These are phyloP conservation scores for Cyathus striatus DNA, from an alignment of 768 basidiomycete genomes.

Conservation along the genomic window DNA sequence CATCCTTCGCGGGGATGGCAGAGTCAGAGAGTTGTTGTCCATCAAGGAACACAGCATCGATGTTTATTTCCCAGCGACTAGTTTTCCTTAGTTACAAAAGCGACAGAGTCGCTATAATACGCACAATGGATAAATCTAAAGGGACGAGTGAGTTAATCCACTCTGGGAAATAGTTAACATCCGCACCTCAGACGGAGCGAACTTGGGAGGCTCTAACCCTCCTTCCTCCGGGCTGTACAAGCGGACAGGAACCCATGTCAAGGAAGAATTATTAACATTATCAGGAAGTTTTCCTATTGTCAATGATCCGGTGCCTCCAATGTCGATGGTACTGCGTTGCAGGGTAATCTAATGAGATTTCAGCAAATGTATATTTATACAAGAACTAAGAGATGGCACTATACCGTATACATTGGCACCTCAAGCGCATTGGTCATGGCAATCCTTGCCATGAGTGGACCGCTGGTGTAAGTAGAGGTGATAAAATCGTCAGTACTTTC, in stretches of 20 bases:
- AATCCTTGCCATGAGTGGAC: slow-evolving; percentile 44
- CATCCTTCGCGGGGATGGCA: slow-evolving; percentile 32
- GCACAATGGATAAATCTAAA: slow-evolving; percentile 32
- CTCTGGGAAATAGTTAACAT: slow-evolving; percentile 1
- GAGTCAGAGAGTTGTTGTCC: slow-evolving; percentile 50
- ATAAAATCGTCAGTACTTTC: slow-evolving; percentile 30
- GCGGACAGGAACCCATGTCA: slow-evolving; percentile 68
- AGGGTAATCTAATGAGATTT: slow-evolving; percentile 32
- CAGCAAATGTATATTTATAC: too few relatives aligned
- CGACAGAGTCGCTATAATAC: slow-evolving; percentile 3
- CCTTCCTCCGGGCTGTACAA: slow-evolving; percentile 48
- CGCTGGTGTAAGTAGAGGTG: slow-evolving; percentile 26
- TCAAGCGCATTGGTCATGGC: slow-evolving; percentile 35
- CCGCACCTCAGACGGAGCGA: slow-evolving; percentile 56
- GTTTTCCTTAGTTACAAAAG: background rate
- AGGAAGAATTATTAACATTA: slow-evolving; percentile 43
- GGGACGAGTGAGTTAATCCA: background rate
- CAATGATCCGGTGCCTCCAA: slow-evolving; percentile 53
- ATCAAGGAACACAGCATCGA: slow-evolving; percentile 65
- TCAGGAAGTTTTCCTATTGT: slow-evolving; percentile 59
- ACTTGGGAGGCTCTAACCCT: slow-evolving; percentile 47
- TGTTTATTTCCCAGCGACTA: slow-evolving; percentile 62
- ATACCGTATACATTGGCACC: slow-evolving; percentile 45
- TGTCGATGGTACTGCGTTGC: slow-evolving; percentile 55
- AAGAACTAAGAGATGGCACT: slow-evolving; percentile 2